Base-by-base conservation (phyloP, 805 yeast genomes). In the Candida xyloterini region DNA sequence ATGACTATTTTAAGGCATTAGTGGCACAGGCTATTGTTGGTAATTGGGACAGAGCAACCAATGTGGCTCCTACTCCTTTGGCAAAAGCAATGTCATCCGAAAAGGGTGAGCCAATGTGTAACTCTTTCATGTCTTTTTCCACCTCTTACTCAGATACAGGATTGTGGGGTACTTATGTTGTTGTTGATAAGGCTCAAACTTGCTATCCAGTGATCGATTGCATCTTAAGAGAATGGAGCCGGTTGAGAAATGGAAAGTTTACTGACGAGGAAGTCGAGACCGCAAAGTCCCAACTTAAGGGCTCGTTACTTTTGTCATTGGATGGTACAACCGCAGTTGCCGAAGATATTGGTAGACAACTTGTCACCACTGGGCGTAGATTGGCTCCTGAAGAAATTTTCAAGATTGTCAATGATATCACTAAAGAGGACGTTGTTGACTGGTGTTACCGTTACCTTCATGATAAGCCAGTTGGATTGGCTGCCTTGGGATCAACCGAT, bases 71-170 rank as follows among this genome's bases (percentile, higher is more conserved):
- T 16, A 84, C 96, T 3, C 88, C 89, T 35, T 71, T 93, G 40
- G 87, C 95, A 1, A 76, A 79, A 21, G 79, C 83, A 18, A 72
- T 77, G 5, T 40, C 51, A 4, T 33, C 46, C 3, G 70, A 71
- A 52, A 74, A 58, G 0, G 70, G 68, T 13, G 68, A 74, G 13
- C 84, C 88, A 3, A 67, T 89, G 43, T 96, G 97, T 40, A 93
- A 93, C 66, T 85, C 96, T 7, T 93, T 83, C 68, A 84, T 89
- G 95, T 88, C 96, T 5, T 93, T 91, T 67, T 86, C 96, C 22
- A 93, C 99, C 2, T 86, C 96, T 1, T 93, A 93, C 65, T 90
- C 96, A 9, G 99, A 93, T 66, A 85, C 96, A 10, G 99, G 99
- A 7, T 69, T 93, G 38, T 91, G 97, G 97, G 99, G 99, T 25